Conservation (phyloP, 2,329 filamentous ascomycete genomes). For the Lecanicillium sp. region DNA sequence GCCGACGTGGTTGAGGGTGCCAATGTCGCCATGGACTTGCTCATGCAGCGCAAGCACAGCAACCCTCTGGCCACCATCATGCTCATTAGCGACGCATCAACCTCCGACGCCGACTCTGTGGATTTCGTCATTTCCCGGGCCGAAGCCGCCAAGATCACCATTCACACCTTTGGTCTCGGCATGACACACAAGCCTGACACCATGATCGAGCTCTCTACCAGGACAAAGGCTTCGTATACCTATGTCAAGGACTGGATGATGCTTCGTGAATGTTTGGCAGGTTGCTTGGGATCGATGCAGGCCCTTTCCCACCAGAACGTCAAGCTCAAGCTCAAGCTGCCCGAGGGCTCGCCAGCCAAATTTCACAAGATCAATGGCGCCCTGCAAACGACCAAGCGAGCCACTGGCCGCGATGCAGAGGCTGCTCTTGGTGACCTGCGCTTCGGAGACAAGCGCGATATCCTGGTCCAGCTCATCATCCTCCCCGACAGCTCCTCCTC, state of each 20-base stretch:
- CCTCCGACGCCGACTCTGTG: conserved; percentile 87
- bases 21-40: conserved; percentile 94
- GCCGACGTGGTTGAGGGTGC: conserved; percentile 96
- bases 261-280: conserved; percentile 91
- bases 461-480: conserved; percentile 90
- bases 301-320: conserved; percentile 97
- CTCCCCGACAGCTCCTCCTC: conserved; percentile 75
- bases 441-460: conserved; percentile 91
- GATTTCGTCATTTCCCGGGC: conserved; percentile 96
- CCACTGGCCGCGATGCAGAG: conserved; percentile 89
- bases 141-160: conserved; percentile 94
- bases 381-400: conserved; percentile 91
- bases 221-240: conserved; percentile 94
- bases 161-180: conserved; percentile 93
- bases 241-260: conserved; percentile 99
- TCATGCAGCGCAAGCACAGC: conserved; percentile 95
- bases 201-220: conserved; percentile 93
- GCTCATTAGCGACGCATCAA: conserved; percentile 95
- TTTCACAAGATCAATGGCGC: conserved; percentile 98
- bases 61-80: conserved; percentile 94
- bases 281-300: conserved; percentile 86
- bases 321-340: conserved; percentile 86
- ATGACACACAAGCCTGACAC: conserved; percentile 98
- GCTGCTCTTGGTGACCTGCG: conserved; percentile 85
- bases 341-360: conserved; percentile 93